phyloP scores from a whole-genome alignment of 768 basidiomycete genomes.

The Dioszegia crocea region DNA sequence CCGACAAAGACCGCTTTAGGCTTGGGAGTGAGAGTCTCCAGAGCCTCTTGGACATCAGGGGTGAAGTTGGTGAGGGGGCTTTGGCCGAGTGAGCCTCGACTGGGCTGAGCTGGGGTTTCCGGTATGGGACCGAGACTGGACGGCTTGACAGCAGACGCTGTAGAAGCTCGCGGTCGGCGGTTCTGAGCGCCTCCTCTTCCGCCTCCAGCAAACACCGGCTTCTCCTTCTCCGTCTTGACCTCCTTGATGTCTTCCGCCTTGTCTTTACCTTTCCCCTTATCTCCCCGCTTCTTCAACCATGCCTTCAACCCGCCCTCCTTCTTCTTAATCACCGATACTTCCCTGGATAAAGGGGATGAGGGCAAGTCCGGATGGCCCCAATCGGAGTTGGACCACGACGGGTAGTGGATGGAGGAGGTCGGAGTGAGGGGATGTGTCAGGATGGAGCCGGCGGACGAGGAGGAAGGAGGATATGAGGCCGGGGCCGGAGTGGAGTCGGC shows the following conservation, averaged over 20 bases:
- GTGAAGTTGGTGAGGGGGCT: neutral
- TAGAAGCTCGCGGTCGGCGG: neutral
- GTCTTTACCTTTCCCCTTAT: neutral
- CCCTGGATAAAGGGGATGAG: neutral
- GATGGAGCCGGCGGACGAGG: neutral
- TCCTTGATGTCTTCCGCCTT: neutral
- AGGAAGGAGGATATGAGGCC: neutral
- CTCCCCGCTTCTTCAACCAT: neutral
- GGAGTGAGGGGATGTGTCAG: neutral
- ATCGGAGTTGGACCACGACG: neutral
- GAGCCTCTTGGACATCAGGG: conserved; percentile 4
- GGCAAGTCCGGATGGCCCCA: conserved; percentile 1
- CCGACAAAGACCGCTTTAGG: neutral
- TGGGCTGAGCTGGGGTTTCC: neutral
- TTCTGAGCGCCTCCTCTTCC: conserved; percentile 7
- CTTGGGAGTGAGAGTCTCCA: neutral
- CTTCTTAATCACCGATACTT: neutral
- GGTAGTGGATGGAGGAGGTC: neutral
- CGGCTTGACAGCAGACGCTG: neutral
- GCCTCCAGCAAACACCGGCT: conserved; percentile 5
- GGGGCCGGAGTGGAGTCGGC: neutral
- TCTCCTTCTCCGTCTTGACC: neutral
- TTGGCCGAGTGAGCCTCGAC: neutral
- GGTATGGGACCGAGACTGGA: neutral
- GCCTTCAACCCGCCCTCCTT: conserved; percentile 1